Conservation (phyloP, 257 asterid species). For the Prunella vulgaris region DNA sequence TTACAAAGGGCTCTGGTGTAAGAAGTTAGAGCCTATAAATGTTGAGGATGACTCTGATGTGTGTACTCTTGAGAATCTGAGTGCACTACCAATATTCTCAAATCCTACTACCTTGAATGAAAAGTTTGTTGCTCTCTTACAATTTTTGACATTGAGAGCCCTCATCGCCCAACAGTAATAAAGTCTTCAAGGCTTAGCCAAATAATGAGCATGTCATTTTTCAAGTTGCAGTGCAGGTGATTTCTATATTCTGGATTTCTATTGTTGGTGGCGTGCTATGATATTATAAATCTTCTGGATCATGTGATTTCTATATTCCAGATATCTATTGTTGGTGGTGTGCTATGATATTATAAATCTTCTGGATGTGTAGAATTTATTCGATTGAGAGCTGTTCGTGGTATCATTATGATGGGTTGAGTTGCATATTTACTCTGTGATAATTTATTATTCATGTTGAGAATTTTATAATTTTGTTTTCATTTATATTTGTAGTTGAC, state of each 20-base stretch:
- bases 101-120: slow-evolving; percentile 31
- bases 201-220: slow-evolving; percentile 56
- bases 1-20: slow-evolving; percentile 33
- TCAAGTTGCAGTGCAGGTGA: slow-evolving; percentile 73
- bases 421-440: neutral
- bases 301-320: no score
- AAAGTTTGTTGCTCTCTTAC: slow-evolving; percentile 31
- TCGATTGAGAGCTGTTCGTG: neutral
- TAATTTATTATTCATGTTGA: neutral
- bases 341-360: no score
- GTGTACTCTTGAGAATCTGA: slow-evolving; percentile 62
- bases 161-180: slow-evolving; percentile 27
- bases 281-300: neutral
- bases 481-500: slow-evolving; percentile 3
- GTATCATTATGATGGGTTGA: slow-evolving; percentile 4
- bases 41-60: slow-evolving; percentile 56
- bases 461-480: neutral
- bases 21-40: slow-evolving; percentile 23
- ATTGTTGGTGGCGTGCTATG: slow-evolving; percentile 1
- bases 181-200: slow-evolving; percentile 39
- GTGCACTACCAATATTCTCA: slow-evolving; percentile 44
- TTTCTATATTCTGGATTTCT: slow-evolving; percentile 6
- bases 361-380: neutral
- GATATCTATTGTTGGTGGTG: no score
- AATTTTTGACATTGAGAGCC: slow-evolving; percentile 25